Base-by-base conservation (phyloP, 78 protist genomes). In the Anaeramoeba flamelloides region DNA sequence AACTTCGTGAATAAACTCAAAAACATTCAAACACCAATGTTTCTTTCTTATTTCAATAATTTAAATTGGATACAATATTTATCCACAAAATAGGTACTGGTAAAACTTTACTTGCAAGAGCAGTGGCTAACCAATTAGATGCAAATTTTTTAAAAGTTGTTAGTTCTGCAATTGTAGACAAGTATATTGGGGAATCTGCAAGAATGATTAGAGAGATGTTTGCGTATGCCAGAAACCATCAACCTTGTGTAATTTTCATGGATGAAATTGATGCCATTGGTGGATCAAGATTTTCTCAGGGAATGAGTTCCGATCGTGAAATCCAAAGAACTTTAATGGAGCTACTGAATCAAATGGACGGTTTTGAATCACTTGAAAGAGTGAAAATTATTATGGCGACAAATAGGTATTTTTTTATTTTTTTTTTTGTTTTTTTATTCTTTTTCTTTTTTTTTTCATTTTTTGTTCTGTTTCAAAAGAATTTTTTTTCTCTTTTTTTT, bases 191-290 rank as follows among this genome's bases (percentile, higher is more conserved):
- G 37, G 99, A 98, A 83, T 77, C 89, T 8, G 99, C 99, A 36
- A 85, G 99, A n/a, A 84, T 95, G 4, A 91, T 98, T 76, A 90
- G 99, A 31, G 99, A 98, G 78, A 96, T 98, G 99, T 98, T 98
- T 77, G 96, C n/a, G 0, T 94, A 92, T 38, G 99, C 99, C 2
- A 80, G 85, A 3, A 97, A 91, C 39, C 95, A 96, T 89, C 87
- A 94, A 77, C 99, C 99, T 3, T 96, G 99, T 87, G 92, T 98
- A 64, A 95, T 98, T 37, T 98, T 98, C 87, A 96, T 98, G 96
- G 99, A 98, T 85, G 99, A 98, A 86, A 94, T 98, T 65, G 99
- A 98, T 75, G 99, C 99, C 41, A 98, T 98, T 32, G 99, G 99
- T 12, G 98, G 98, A 0, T 65, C 91, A 4, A 88, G 99, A 1